Evolutionary conservation across 2,329 filamentous ascomycete genomes (phyloP).

Genomic region (Alternaria angustiovoidea): DNA sequence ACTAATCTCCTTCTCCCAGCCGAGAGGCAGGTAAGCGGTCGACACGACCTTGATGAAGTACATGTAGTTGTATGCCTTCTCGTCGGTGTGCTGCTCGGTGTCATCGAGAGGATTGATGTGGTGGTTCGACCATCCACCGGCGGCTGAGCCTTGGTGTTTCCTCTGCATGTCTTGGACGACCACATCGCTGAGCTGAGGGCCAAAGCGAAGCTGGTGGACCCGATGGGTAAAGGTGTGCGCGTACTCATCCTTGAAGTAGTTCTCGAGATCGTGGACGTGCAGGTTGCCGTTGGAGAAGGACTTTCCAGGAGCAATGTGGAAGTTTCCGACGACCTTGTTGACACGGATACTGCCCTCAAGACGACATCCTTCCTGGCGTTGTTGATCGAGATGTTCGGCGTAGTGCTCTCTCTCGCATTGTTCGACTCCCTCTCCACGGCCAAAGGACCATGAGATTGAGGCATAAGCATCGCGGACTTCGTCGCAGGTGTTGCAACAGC

Average conservation of each 20-base stretch:
- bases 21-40: slow-evolving; percentile 91
- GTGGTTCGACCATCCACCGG: slow-evolving; percentile 79
- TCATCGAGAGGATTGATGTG: slow-evolving; percentile 91
- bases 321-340: slow-evolving; percentile 98
- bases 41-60: slow-evolving; percentile 99
- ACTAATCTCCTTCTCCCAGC: slow-evolving; percentile 72
- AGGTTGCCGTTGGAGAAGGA: slow-evolving; percentile 96
- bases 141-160: slow-evolving; percentile 64
- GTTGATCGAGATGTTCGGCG: slow-evolving; percentile 82
- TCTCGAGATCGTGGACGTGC: slow-evolving; percentile 97
- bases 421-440: slow-evolving; percentile 88
- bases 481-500: slow-evolving; percentile 96
- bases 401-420: slow-evolving; percentile 97
- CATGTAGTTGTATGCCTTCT: slow-evolving; percentile 94
- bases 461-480: slow-evolving; percentile 97
- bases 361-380: slow-evolving; percentile 91
- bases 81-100: slow-evolving; percentile 76
- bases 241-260: slow-evolving; percentile 79
- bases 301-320: slow-evolving; percentile 95
- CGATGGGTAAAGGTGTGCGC: slow-evolving; percentile 88
- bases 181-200: slow-evolving; percentile 83
- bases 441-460: slow-evolving; percentile 89
- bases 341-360: slow-evolving; percentile 91
- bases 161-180: slow-evolving; percentile 57
- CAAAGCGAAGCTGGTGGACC: slow-evolving; percentile 90